Percentiles rank a stretch among this genome's conserved stretches.
Conservation (phyloP, 805 yeast species). For the Hanseniaspora pseudoguilliermondii region DNA sequence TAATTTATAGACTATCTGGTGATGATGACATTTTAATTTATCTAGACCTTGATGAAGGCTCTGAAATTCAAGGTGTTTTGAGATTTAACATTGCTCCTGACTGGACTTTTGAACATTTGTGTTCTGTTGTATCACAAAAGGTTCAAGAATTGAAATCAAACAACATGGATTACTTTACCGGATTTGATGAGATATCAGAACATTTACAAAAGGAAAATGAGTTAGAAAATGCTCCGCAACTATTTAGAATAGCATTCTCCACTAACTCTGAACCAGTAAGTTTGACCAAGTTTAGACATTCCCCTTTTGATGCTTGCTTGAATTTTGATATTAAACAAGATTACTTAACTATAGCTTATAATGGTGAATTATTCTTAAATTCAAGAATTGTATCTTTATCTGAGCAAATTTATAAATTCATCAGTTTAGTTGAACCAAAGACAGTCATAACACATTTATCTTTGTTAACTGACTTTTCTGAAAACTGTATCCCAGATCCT, state of each 20-base stretch:
- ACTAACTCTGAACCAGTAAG: conserved; percentile 31
- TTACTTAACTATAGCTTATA: conserved; percentile 36
- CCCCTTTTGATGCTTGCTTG: conserved; percentile 36
- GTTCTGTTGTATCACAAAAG: conserved; percentile 32
- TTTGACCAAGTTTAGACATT: conserved; percentile 25
- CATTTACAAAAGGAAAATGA: conserved; percentile 38
- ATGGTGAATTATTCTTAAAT: conserved; percentile 57
- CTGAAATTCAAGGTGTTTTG: conserved; percentile 36
- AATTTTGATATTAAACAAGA: conserved; percentile 18
- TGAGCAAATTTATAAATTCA: conserved; percentile 57
- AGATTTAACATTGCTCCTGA: conserved; percentile 49
- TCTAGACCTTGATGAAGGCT: conserved; percentile 13
- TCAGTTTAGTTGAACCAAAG: conserved; percentile 29
- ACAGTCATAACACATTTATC: conserved; percentile 45
- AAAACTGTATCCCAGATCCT: conserved; percentile 66
- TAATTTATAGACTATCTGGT: conserved; percentile 73
- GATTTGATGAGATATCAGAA: conserved; percentile 45
- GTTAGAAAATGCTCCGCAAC: conserved; percentile 46
- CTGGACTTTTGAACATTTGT: conserved; percentile 42
- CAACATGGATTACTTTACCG: conserved; percentile 24
- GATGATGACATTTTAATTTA: conserved; percentile 87
- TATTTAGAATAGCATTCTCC: conserved; percentile 40
- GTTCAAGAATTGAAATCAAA: conserved; percentile 18
- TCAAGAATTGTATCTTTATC: conserved; percentile 57
- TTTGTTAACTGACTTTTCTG: conserved; percentile 58